A percentile compares a stretch with the other conserved stretches of the same genome.
Evolutionary conservation across 495 filamentous ascomycete genomes (phyloP).

Genomic region (Daldinia caldariorum): DNA sequence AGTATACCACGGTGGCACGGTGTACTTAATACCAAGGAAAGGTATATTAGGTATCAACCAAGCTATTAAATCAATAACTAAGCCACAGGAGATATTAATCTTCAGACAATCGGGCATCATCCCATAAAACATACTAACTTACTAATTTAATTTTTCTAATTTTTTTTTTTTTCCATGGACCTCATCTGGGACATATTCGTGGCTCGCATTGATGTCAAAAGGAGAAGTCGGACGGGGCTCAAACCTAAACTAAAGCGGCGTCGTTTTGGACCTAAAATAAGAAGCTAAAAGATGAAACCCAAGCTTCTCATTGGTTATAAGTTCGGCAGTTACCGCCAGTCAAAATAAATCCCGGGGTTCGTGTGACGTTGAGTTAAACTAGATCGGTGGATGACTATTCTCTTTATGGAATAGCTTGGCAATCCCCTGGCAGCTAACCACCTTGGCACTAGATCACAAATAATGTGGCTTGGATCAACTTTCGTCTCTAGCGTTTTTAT

Average conservation of each 20-base stretch:
- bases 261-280: conserved; percentile 30
- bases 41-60: neutral
- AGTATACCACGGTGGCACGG: too few species aligned
- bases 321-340: conserved; percentile 43
- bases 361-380: conserved; percentile 48
- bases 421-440: conserved; percentile 36
- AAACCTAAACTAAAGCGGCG: conserved; percentile 42
- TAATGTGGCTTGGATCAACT: conserved; percentile 25
- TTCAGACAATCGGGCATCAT: conserved; percentile 22
- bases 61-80: neutral
- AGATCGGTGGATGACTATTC: conserved; percentile 37
- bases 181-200: conserved; percentile 30
- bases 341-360: conserved; percentile 27
- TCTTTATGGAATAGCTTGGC: neutral
- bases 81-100: neutral
- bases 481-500: conserved; percentile 8
- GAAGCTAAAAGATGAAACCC: conserved; percentile 16
- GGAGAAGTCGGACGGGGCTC: conserved; percentile 28
- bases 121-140: conserved; percentile 10
- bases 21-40: too few species aligned
- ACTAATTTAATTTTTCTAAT: conserved; percentile 18
- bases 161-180: conserved; percentile 17
- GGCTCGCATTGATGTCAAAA: conserved; percentile 26
- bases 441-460: conserved; percentile 40
- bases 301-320: conserved; percentile 36